Evolutionary conservation across 1,284 basidiomycete genomes (phyloP), one percentile per base, ranked within the genome.

Genomic region (Wallemia ichthyophaga): DNA sequence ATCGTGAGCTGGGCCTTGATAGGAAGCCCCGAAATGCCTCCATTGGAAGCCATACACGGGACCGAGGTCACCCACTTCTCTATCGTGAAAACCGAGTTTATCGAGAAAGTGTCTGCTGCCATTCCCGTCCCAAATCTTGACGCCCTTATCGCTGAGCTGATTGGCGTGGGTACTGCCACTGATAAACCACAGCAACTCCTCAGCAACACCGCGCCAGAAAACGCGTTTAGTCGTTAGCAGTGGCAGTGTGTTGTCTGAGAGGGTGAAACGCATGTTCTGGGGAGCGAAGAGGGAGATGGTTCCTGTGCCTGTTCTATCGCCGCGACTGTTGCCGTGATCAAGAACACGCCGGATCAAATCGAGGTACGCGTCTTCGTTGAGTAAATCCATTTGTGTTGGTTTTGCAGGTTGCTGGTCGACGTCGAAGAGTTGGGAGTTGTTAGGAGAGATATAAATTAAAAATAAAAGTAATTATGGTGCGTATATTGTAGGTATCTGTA

Each of bases 31-130:
- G 70, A 96, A 98, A 69, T 96, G 91, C 59, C 92, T 75, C 92
- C 94, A 98, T 67, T 98, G 92, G 69, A 98, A 98, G 0, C 92
- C 92, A 68, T 98, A 98, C 1, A 98, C 87, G 0, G 94, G 92
- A 0, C 92, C 92, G 1, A 98, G 71, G 68, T 96, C 92, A 5
- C 92, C 94, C 67, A 87, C 83, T 1, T 83, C 72, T n/a, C 89
- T 74, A 66, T 92, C 81, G 0, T 74, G 74, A 21, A 98, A 72
- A 0, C 92, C 91, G 21, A 87, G 75, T 60, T 77, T 77, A 65
- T 89, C 85, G 32, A 98, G 72, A 65, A 92, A 98, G 62, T 79
- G 82, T 62, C 81, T 77, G 13, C 82, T 84, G 5, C 88, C 92
- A 65, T 98, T 98, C 0, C 89, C 91, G 67, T 95, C 89, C 92